Conservation (phyloP, 768 basidiomycete species). For the Sporobolomyces pararoseus region DNA sequence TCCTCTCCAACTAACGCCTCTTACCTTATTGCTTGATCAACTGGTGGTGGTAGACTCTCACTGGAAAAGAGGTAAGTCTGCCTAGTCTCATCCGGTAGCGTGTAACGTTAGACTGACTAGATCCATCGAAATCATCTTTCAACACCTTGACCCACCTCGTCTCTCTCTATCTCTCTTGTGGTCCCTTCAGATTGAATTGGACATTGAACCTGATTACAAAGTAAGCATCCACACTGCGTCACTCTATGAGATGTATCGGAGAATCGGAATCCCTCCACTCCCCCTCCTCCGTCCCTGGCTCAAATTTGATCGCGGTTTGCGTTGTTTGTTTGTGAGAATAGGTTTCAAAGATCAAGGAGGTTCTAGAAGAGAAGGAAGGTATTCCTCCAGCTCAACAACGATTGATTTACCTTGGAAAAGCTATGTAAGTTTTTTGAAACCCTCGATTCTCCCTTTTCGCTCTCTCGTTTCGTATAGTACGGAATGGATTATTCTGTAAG, state of each 20-base stretch:
- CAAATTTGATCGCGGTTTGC: too few relatives aligned
- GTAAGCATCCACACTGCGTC: slow-evolving; percentile 54
- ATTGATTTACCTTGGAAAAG: slow-evolving; percentile 84
- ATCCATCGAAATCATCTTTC: background rate
- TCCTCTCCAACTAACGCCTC: slow-evolving; percentile 1
- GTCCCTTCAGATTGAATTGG: slow-evolving; percentile 72
- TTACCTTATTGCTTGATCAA: too few relatives aligned
- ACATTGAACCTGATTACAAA: slow-evolving; percentile 85
- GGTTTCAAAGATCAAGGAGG: slow-evolving; percentile 93
- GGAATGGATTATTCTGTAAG: too few relatives aligned
- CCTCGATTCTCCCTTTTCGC: background rate
- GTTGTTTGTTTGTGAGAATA: slow-evolving; percentile 47
- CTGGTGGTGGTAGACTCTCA: slow-evolving; percentile 65
- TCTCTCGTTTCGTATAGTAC: too few relatives aligned
- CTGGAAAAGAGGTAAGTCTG: slow-evolving; percentile 80
- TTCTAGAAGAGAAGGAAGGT: slow-evolving; percentile 96
- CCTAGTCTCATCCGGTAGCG: slow-evolving; percentile 26
- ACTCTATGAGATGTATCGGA: too few relatives aligned
- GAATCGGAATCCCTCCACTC: too few relatives aligned
- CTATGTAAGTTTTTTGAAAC: slow-evolving; percentile 61
- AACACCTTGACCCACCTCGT: background rate
- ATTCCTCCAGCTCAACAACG: slow-evolving; percentile 95
- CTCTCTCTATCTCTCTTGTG: background rate
- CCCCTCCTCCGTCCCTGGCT: background rate
- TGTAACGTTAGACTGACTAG: background rate